Evolutionary conservation across 2,329 filamentous ascomycete genomes (phyloP), one percentile per base, ranked within the genome.

Genomic region (Colletotrichum endophyticum): DNA sequence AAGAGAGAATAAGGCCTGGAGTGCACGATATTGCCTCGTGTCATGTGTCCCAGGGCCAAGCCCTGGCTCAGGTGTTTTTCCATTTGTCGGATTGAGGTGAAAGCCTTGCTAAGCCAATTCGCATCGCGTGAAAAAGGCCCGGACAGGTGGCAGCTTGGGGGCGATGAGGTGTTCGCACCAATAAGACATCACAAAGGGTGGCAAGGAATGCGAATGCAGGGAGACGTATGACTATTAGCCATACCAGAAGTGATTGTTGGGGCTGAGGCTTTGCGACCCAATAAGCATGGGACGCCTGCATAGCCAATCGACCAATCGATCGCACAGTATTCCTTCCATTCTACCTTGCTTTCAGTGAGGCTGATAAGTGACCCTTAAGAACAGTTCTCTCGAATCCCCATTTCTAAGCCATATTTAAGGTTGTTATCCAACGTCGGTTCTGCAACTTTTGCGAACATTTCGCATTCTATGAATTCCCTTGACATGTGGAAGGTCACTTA

Each of bases 1-100:
- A 0, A 22, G 3, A 22, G 44, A 13, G 6, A n/a, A 22, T 6
- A 49, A 22, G 2, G n/a, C 0, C 3, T 53, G 44, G 12, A 22
- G 1, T 53, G 44, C 6, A 13, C 4, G 3, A 11, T 13, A 22
- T 22, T 2, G 9, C 39, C n/a, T 0, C 0, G 3, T 53, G 2
- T 5, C 3, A 8, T 53, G n/a, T 22, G 11, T 53, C 11, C 6
- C 9, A 53, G 2, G n/a, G 8, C 44, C 11, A 13, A 13, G 12
- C 12, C 44, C n/a, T 13, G 11, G 44, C n/a, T 53, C 0, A 13
- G 44, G 44, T 0, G 2, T 53, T 53, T 25, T 53, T 53, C 44
- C n/a, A 8, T 25, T 22, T 53, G n/a, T 53, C 44, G 0, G 2
- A 22, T 53, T 7, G 44, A 13, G 6, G n/a, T 53, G 44, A 53